A percentile compares a stretch with the other conserved stretches of the same genome.
phyloP scores from a whole-genome alignment of 1,139 yeast genomes.

The Zygoascus sp. region DNA sequence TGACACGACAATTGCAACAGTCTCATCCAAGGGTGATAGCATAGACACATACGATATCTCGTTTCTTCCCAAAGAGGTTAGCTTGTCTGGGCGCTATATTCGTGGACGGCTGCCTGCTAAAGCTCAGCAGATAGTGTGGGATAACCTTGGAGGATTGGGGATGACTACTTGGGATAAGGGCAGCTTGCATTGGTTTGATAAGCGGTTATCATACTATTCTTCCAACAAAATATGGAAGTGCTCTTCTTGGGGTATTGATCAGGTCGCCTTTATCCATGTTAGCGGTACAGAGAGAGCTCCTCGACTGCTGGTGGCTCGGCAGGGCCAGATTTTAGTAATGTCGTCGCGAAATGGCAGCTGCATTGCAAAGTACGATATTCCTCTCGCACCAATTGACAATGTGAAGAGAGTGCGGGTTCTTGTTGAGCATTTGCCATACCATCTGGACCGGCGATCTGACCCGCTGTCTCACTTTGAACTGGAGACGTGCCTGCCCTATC shows the following conservation, averaged over 20 bases:
- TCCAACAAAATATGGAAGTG: slow-evolving; percentile 30
- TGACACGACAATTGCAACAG: slow-evolving; percentile 56
- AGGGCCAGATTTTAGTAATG: slow-evolving; percentile 41
- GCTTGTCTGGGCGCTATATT: slow-evolving; percentile 54
- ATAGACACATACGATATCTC: slow-evolving; percentile 63
- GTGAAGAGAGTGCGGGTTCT: not conserved
- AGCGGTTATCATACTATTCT: slow-evolving; percentile 26
- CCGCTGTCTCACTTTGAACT: slow-evolving; percentile 61
- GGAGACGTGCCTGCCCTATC: slow-evolving; percentile 58
- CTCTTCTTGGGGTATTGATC: slow-evolving; percentile 27
- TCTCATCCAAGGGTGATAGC: slow-evolving; percentile 56
- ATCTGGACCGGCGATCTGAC: slow-evolving; percentile 20
- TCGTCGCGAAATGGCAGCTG: slow-evolving; percentile 45
- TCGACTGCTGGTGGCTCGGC: slow-evolving; percentile 23
- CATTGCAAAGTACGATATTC: slow-evolving; percentile 45
- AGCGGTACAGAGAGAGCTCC: not conserved
- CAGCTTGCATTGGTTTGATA: slow-evolving; percentile 57
- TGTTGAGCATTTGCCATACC: not conserved
- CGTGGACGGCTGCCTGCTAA: slow-evolving; percentile 63
- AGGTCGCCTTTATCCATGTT: not conserved
- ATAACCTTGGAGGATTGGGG: slow-evolving; percentile 45
- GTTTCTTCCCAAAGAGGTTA: slow-evolving; percentile 47
- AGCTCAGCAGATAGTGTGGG: slow-evolving; percentile 54
- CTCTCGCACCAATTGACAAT: slow-evolving; percentile 23
- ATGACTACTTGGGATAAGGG: slow-evolving; percentile 55